Evolutionary conservation across 805 yeast species (phyloP), one percentile per base, ranked within the genome.

Genomic region (Candida coquimbonensis): DNA sequence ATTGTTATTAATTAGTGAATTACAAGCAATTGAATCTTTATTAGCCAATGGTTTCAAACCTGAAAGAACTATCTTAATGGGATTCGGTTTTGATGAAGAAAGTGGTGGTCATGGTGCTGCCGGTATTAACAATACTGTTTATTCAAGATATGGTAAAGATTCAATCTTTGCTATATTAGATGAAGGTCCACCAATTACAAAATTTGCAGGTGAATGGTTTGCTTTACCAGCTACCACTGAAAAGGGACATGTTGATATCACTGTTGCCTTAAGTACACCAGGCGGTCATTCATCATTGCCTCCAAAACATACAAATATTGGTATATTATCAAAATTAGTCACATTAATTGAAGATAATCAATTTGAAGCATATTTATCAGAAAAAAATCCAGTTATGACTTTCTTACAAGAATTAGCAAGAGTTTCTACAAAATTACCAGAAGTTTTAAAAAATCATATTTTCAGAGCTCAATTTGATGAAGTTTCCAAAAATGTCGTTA

Each of bases 211-310:
- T 32, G 55, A 71, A 26, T 72, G 72, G 19, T 68, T 74, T 48
- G 66, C 73, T 36, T 67, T 73, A 24, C 65, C 74, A 14, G 74
- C 74, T n/a, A 68, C 75, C 13, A 75, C 75, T 29, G 74, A 73
- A 40, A 71, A 70, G 52, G 75, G 75, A 8, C 63, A 61, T 37
- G 43, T 63, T 27, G 51, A 55, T 2, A 53, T 81, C 39, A 60
- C 61, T 27, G 67, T 83, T 37, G 68, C 69, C 4, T 63, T 84
- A 36, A 64, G 65, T 24, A 80, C 85, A 19, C 77, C 78, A 11
- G 95, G 95, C 35, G 95, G 95, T 9, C 95, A 85, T 59, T 79
- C 91, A 1, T 82, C 90, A 9, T 61, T 74, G n/a, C 93, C 95
- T 9, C 91, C 90, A 2, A 82, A 77, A 40, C 93, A 87, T 57